phyloP scores from a whole-genome alignment of 2,329 filamentous ascomycete genomes.

The Myotisia sp. region DNA sequence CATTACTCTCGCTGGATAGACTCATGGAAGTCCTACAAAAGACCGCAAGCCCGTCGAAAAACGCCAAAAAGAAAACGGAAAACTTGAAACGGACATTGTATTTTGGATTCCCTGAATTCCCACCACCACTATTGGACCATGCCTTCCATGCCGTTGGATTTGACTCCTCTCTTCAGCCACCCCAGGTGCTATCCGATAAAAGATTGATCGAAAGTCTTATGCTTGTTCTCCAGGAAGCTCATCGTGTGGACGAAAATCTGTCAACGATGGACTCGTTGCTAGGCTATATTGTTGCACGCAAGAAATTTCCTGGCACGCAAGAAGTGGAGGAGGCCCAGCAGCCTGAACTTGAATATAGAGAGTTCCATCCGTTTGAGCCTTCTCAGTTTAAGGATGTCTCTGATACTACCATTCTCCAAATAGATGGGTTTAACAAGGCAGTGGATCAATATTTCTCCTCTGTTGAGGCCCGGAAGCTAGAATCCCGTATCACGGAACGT shows the following conservation, averaged over 20 bases:
- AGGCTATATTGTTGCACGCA: slow-evolving; percentile 78
- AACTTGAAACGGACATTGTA: slow-evolving; percentile 67
- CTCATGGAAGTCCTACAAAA: slow-evolving; percentile 55
- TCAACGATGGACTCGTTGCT: slow-evolving; percentile 51
- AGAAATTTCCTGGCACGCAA: slow-evolving; percentile 29
- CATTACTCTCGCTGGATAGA: slow-evolving; percentile 58
- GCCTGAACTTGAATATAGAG: slow-evolving; percentile 50
- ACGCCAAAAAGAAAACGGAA: slow-evolving; percentile 64
- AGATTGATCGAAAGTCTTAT: slow-evolving; percentile 52
- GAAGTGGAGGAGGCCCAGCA: slow-evolving; percentile 12
- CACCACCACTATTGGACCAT: slow-evolving; percentile 78
- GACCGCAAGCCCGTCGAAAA: slow-evolving; percentile 37
- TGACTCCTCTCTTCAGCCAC: slow-evolving; percentile 52
- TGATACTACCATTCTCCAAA: slow-evolving; percentile 54
- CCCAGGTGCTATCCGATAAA: slow-evolving; percentile 55
- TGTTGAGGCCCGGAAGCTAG: slow-evolving; percentile 80
- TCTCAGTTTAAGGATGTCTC: slow-evolving; percentile 59
- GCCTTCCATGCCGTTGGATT: slow-evolving; percentile 56
- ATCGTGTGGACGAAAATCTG: slow-evolving; percentile 54
- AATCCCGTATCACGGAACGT: slow-evolving; percentile 66
- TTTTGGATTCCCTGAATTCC: slow-evolving; percentile 72
- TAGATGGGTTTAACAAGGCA: slow-evolving; percentile 77
- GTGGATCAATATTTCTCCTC: slow-evolving; percentile 97
- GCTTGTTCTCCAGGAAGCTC: slow-evolving; percentile 53
- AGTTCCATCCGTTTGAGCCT: slow-evolving; percentile 88